Evolutionary conservation across 495 filamentous ascomycete genomes (phyloP).

Genomic region (Penicillium roqueforti): DNA sequence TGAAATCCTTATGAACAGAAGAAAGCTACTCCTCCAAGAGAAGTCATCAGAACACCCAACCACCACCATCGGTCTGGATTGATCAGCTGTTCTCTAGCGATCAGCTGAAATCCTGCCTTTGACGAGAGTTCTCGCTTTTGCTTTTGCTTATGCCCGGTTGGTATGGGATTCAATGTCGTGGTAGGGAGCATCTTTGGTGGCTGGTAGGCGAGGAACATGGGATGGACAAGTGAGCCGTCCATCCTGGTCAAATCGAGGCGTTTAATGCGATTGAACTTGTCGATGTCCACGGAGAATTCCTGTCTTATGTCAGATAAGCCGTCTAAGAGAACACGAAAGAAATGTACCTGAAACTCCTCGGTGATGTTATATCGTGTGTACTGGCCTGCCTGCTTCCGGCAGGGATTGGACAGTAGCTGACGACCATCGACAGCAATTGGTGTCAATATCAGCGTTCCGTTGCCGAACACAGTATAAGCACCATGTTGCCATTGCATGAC

Average conservation of each 20-base stretch:
- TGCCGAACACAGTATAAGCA: constrained; percentile 48
- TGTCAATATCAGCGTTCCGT: constrained; percentile 56
- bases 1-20: constrained; percentile 28
- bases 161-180: constrained; percentile 57
- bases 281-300: constrained; percentile 58
- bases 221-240: constrained; percentile 65
- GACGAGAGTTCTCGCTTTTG: constrained; percentile 18
- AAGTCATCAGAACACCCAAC: constrained; percentile 65
- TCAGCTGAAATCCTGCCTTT: constrained; percentile 21
- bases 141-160: constrained; percentile 19
- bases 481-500: constrained; percentile 82
- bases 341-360: constrained; percentile 59
- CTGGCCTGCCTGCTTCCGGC: constrained; percentile 44
- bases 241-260: constrained; percentile 64
- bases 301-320: constrained; percentile 30
- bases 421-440: constrained; percentile 69
- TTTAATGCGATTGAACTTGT: constrained; percentile 57
- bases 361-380: constrained; percentile 69
- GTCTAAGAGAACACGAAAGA: neutral
- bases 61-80: constrained; percentile 63
- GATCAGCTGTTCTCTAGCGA: constrained; percentile 43
- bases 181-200: constrained; percentile 77
- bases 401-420: constrained; percentile 67
- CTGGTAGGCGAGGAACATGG: constrained; percentile 65
- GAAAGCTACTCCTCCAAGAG: constrained; percentile 47